These are phyloP conservation scores for Plantago rigida DNA, from an alignment of 305 asterid genomes.

Conservation along the genomic window DNA sequence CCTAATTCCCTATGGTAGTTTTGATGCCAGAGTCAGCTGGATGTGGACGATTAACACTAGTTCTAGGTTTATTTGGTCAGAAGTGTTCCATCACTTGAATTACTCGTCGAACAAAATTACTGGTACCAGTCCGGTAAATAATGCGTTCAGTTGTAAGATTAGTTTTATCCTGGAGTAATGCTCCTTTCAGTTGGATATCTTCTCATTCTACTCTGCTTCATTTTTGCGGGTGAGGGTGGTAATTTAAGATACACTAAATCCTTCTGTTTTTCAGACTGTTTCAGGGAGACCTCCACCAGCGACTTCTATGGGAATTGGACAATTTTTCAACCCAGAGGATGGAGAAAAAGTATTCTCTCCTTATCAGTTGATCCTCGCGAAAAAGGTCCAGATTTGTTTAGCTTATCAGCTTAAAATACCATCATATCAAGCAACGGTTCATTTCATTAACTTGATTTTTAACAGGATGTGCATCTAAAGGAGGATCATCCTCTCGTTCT, in stretches of 20 bases:
- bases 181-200: not conserved
- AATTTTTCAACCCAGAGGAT: slow-evolving; percentile 69
- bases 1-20: slow-evolving; percentile 19
- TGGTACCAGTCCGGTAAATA: not conserved
- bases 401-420: slow-evolving; percentile 14
- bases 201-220: slow-evolving; percentile 1
- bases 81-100: not conserved
- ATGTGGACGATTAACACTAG: slow-evolving; percentile 9
- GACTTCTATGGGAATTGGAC: slow-evolving; percentile 97
- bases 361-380: slow-evolving; percentile 47
- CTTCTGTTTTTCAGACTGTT: slow-evolving; percentile 52
- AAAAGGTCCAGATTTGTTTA: slow-evolving; percentile 46
- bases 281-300: slow-evolving; percentile 99
- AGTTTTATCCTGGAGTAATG: not conserved
- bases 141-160: slow-evolving; percentile 7
- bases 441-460: slow-evolving; percentile 29
- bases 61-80: slow-evolving; percentile 1
- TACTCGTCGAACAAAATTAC: not conserved
- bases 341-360: slow-evolving; percentile 59
- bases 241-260: slow-evolving; percentile 23
- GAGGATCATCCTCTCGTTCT: slow-evolving; percentile 95
- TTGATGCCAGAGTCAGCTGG: slow-evolving; percentile 20
- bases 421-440: slow-evolving; percentile 18
- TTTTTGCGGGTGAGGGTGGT: not conserved
- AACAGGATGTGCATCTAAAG: slow-evolving; percentile 59